Conservation (phyloP, 805 yeast species). For the Lipomyces orientalis region DNA sequence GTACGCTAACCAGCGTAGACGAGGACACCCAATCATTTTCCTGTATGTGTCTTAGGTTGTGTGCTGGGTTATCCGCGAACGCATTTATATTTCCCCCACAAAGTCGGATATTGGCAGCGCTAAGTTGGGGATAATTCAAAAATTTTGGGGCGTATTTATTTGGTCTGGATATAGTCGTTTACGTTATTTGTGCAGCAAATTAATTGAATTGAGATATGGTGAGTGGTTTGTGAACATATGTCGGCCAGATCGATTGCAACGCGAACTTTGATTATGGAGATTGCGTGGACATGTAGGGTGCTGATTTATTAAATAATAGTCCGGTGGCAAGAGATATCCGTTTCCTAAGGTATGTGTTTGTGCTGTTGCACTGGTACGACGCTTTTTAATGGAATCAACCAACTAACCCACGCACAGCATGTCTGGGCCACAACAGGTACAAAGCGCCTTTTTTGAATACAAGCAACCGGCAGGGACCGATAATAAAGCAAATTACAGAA, state of each 20-base stretch:
- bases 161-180: neutral
- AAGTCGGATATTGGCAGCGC: neutral
- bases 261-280: neutral
- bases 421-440: slow-evolving; percentile 40
- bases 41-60: neutral
- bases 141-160: neutral
- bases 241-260: neutral
- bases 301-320: slow-evolving; percentile 21
- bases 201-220: neutral
- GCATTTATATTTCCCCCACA: neutral
- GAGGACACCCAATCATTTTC: neutral
- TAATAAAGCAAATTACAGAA: slow-evolving; percentile 33
- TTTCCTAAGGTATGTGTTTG: slow-evolving; percentile 38
- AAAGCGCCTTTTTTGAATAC: neutral
- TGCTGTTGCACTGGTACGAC: neutral
- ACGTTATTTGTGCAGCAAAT: neutral
- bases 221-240: neutral
- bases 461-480: neutral
- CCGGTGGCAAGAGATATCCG: slow-evolving; percentile 42
- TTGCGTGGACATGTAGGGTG: neutral
- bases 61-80: neutral
- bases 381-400: neutral
- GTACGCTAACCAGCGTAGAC: neutral
- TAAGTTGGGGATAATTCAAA: neutral
- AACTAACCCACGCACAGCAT: slow-evolving; percentile 30